These are phyloP conservation scores for Ilyonectria sp. DNA, from an alignment of 2,329 filamentous ascomycete genomes.

Conservation along the genomic window DNA sequence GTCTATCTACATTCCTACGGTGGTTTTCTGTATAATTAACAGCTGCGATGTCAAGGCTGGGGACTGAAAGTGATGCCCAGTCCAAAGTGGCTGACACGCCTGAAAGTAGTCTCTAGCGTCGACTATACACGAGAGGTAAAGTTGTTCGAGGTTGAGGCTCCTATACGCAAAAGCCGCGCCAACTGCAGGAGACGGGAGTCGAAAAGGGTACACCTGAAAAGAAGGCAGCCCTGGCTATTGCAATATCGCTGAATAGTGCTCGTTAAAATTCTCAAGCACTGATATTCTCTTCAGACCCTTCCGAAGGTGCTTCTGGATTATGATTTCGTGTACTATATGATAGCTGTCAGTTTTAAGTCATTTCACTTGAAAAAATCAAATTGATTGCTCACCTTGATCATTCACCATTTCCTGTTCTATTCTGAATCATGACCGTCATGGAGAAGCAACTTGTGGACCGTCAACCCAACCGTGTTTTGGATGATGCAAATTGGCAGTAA, in stretches of 20 bases:
- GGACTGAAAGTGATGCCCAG: background rate
- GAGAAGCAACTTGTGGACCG: background rate
- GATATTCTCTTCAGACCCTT: constrained; percentile 1
- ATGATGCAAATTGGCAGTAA: background rate
- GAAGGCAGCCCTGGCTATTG: background rate
- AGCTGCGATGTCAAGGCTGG: background rate
- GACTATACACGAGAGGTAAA: constrained; percentile 9
- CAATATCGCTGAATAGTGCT: background rate
- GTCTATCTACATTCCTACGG: no score
- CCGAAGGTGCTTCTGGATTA: background rate
- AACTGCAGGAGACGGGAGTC: background rate
- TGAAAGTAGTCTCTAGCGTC: constrained; percentile 16
- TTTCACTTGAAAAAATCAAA: background rate
- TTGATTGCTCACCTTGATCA: background rate
- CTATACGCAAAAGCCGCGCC: background rate
- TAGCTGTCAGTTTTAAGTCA: background rate
- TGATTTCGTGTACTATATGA: background rate
- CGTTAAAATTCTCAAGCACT: constrained; percentile 19
- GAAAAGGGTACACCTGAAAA: background rate
- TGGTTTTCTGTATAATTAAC: no score
- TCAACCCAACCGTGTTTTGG: background rate
- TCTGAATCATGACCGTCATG: no score
- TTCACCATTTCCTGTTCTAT: background rate
- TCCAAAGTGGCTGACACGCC: background rate
- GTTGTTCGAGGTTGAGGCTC: constrained; percentile 6